A percentile compares a stretch with the other conserved stretches of the same genome.
Evolutionary conservation across 2,329 filamentous ascomycete species (phyloP).

Genomic region (Aureobasidium sp.): DNA sequence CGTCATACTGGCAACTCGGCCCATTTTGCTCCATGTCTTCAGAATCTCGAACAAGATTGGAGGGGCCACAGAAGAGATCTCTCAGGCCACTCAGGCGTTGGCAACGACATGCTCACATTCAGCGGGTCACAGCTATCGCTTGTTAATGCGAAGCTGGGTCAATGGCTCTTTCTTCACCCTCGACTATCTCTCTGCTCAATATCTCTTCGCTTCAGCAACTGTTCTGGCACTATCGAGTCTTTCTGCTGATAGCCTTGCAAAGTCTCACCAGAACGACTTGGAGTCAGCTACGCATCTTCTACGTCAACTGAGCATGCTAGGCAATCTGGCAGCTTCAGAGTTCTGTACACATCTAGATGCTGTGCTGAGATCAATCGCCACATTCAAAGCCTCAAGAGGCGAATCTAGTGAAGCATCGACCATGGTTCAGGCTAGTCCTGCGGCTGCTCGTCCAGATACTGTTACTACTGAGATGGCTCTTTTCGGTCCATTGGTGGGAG

Average conservation of each 20-base stretch:
- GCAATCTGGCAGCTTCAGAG: slow-evolving; percentile 38
- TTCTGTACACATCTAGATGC: slow-evolving; percentile 38
- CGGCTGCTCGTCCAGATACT: not conserved
- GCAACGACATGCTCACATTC: slow-evolving; percentile 37
- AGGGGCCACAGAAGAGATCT: slow-evolving; percentile 16
- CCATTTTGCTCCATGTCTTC: slow-evolving; percentile 30
- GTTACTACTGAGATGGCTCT: slow-evolving; percentile 14
- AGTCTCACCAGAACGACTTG: slow-evolving; percentile 36
- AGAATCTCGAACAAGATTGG: slow-evolving; percentile 20
- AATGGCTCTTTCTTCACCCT: slow-evolving; percentile 42
- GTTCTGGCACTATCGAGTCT: slow-evolving; percentile 41
- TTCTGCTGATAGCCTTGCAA: slow-evolving; percentile 25
- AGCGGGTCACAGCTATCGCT: slow-evolving; percentile 38
- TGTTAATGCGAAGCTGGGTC: slow-evolving; percentile 42
- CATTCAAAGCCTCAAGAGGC: not conserved
- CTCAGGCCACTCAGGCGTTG: slow-evolving; percentile 15
- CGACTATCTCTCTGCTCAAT: slow-evolving; percentile 43
- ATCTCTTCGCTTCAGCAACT: slow-evolving; percentile 42
- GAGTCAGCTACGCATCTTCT: slow-evolving; percentile 35
- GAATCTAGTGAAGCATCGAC: not conserved
- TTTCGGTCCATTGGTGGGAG: slow-evolving; percentile 6
- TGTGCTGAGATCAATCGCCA: slow-evolving; percentile 16
- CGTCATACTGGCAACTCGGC: slow-evolving; percentile 29
- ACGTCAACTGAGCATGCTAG: slow-evolving; percentile 33
- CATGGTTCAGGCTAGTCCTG: not conserved